Conservation (phyloP, 228 moss, liverwort and hornwort genomes). For the Sphagnum magellanicum region DNA sequence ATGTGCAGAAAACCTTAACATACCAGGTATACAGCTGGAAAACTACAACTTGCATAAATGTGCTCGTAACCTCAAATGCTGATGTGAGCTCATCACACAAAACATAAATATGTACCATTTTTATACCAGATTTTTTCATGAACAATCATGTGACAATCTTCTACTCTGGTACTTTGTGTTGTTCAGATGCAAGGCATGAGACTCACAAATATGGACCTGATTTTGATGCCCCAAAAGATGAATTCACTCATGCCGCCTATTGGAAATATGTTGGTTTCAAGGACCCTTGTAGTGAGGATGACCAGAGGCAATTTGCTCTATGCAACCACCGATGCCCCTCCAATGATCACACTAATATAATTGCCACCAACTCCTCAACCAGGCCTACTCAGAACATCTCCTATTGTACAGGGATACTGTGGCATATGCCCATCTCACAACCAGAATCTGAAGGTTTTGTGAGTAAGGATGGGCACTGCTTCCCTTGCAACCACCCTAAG, state of each 20-base stretch:
- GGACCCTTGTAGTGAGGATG: constrained; percentile 23
- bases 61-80: too few relatives aligned
- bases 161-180: neutral
- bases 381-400: neutral
- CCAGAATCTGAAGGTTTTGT: neutral
- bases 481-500: constrained; percentile 6
- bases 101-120: too few relatives aligned
- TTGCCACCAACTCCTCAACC: neutral
- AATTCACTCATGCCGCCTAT: constrained; percentile 22
- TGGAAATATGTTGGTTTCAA: constrained; percentile 17
- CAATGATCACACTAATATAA: constrained; percentile 5
- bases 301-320: constrained; percentile 9
- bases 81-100: too few relatives aligned
- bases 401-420: constrained; percentile 15
- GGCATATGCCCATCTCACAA: constrained; percentile 6
- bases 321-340: constrained; percentile 16
- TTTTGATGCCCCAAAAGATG: constrained; percentile 15
- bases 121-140: too few relatives aligned
- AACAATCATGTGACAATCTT: too few relatives aligned
- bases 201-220: constrained; percentile 16
- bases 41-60: too few relatives aligned
- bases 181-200: constrained; percentile 18
- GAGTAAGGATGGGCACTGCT: constrained; percentile 18
- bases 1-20: neutral
- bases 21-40: too few relatives aligned